Evolutionary conservation across 2,329 filamentous ascomycete genomes (phyloP), one percentile per base, ranked within the genome.

Genomic region (Coleophoma cylindrospora): DNA sequence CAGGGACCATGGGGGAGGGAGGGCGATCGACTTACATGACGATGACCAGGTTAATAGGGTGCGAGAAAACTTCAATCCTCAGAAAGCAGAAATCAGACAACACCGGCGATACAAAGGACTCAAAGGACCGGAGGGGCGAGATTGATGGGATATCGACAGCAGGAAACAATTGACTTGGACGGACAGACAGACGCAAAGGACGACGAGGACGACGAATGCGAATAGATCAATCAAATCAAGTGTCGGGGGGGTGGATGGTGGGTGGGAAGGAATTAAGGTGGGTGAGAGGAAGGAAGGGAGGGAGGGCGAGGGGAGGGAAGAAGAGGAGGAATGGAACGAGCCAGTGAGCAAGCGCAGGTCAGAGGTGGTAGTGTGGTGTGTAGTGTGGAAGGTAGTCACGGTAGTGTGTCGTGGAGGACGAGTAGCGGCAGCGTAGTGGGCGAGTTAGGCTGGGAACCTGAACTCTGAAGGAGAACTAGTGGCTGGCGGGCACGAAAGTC

Each of bases 31-130:
- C 61, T 63, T 57, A 62, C 61, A 54, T 52, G 51, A 44, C 41
- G 41, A 44, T 58, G 56, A 62, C 58, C 55, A 56, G 55, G 54
- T 61, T 58, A 59, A 59, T 47, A 55, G 51, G 51, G 45, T 61
- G 58, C 51, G 56, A 49, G 51, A 55, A 63, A 62, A 55, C 54
- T 57, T 53, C 52, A 49, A 57, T 55, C 58, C 52, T 57, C 53
- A 54, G 51, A 58, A 64, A 61, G 57, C 57, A 60, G 60, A 45
- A 67, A 65, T 61, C 62, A 58, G 60, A 62, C 58, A 66, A 65
- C 58, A 63, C 60, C 58, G 57, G 59, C 62, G 62, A 63, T 59
- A 65, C 59, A 62, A 65, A 64, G 58, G 59, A 64, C 62, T 55
- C 57, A 53, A 61, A 55, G 59, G 62, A 60, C 58, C 60, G 27